Conservation (phyloP, 192 early-diverging fungal species). For the Diversispora eburnea region DNA sequence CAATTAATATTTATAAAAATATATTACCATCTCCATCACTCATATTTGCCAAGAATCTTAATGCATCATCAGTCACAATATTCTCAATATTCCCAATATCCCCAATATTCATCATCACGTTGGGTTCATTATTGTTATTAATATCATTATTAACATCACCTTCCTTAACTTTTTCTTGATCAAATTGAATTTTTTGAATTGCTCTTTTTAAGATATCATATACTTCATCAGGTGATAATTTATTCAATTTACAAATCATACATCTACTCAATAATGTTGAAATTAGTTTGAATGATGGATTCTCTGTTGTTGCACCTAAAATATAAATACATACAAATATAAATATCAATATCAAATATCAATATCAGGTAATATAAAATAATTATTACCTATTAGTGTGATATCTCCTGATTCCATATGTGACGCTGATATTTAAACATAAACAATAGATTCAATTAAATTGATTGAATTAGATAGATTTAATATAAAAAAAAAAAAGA, state of each 20-base stretch:
- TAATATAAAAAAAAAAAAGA: not conserved
- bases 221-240: slow-evolving; percentile 58
- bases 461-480: not conserved
- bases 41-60: slow-evolving; percentile 54
- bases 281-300: slow-evolving; percentile 83
- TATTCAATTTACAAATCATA: slow-evolving; percentile 70
- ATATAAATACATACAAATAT: not conserved
- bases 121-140: slow-evolving; percentile 29
- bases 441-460: slow-evolving; percentile 30
- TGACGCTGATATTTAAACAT: slow-evolving; percentile 29
- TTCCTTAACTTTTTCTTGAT: slow-evolving; percentile 48
- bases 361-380: not conserved
- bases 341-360: not conserved
- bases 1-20: not conserved
- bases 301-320: slow-evolving; percentile 71
- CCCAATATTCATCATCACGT: slow-evolving; percentile 13
- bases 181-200: not conserved
- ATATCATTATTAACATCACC: slow-evolving; percentile 26
- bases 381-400: slow-evolving; percentile 57
- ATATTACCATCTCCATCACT: slow-evolving; percentile 75
- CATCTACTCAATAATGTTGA: slow-evolving; percentile 76
- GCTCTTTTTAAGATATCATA: slow-evolving; percentile 60
- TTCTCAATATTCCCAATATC: slow-evolving; percentile 29
- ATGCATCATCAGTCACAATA: slow-evolving; percentile 36
- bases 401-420: slow-evolving; percentile 73